Base-by-base conservation (phyloP, 768 basidiomycete genomes). In the Boletus sp. region DNA sequence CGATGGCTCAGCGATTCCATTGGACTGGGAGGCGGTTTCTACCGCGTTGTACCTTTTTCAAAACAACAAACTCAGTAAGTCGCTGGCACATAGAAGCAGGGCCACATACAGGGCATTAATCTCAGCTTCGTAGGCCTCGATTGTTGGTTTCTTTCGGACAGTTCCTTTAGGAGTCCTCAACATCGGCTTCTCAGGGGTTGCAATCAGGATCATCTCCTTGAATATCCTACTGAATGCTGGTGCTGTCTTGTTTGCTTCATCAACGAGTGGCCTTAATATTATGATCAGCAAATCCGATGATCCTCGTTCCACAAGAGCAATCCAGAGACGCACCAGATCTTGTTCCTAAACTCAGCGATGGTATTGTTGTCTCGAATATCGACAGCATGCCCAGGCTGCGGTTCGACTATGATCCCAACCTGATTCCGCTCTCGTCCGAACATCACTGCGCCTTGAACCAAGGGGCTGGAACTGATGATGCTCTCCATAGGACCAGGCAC, bases 121-220 rank as follows among this genome's bases (percentile, higher is more conserved):
- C 29, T 70, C 68, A 0, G 53, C n/a, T 17, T 21, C 39, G 33
- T 70, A 70, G 5, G 19, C 53, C 5, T 62, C 57, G 13, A 67
- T 13, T 0, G 56, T 53, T 0, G 41, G 51, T 29, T 67, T 57
- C 27, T 58, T 54, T 34, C 57, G 61, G 14, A 63, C 51, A 4
- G 60, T 66, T 23, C 64, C 68, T 37, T 70, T 70, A 0, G 64
- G 71, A 2, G 77, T 69, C 38, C 74, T 69, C 15, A 68, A 62
- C 7, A 81, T 58, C 0, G 79, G 79, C 54, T 76, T 76, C 0
- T 60, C 66, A 29, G 73, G 58, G 0, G 63, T 58, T 1, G 77
- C 64, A 19, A 80, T 56, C 10, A 80, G 33, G 42, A 81, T 79
- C 79, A 80, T 78, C 58, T 80, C 75, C 61, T 77, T 77, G 69